These are phyloP conservation scores for Diaporthe ilicicola DNA, from an alignment of 2,329 filamentous ascomycete species.

Conservation along the genomic window DNA sequence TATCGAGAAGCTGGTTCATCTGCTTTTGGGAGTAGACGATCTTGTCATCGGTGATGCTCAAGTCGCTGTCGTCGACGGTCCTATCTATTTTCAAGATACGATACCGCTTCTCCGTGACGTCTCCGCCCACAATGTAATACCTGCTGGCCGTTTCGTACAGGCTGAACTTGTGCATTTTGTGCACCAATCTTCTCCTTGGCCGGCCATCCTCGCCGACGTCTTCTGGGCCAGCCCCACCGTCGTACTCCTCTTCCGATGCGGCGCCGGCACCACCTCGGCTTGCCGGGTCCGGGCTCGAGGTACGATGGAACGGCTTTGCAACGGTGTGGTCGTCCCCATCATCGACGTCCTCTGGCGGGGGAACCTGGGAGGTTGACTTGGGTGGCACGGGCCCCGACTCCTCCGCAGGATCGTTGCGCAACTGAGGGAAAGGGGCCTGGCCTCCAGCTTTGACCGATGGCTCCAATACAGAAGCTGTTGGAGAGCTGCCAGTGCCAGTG, in stretches of 20 bases:
- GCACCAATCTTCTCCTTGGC: constrained; percentile 49
- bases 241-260: constrained; percentile 37
- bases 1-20: constrained; percentile 91
- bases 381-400: constrained; percentile 35
- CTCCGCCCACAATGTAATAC: constrained; percentile 94
- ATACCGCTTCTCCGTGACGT: constrained; percentile 88
- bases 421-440: constrained; percentile 27
- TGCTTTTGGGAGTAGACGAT: constrained; percentile 92
- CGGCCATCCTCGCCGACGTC: constrained; percentile 43
- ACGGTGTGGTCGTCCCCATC: constrained; percentile 67
- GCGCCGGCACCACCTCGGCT: constrained; percentile 38
- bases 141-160: constrained; percentile 93
- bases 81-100: constrained; percentile 95
- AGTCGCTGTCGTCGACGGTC: constrained; percentile 78
- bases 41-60: constrained; percentile 91
- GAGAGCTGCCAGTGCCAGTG: not conserved
- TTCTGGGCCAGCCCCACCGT: constrained; percentile 38
- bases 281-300: constrained; percentile 58
- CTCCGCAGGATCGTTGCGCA: constrained; percentile 30
- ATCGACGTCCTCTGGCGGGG: constrained; percentile 52
- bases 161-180: constrained; percentile 95
- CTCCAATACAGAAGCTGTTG: constrained; percentile 13
- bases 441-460: constrained; percentile 9
- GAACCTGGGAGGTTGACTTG: constrained; percentile 35
- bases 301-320: constrained; percentile 65